Base-by-base conservation (phyloP, 176 grass and related monocot species). In the Rhipidocladum racemiflorum region DNA sequence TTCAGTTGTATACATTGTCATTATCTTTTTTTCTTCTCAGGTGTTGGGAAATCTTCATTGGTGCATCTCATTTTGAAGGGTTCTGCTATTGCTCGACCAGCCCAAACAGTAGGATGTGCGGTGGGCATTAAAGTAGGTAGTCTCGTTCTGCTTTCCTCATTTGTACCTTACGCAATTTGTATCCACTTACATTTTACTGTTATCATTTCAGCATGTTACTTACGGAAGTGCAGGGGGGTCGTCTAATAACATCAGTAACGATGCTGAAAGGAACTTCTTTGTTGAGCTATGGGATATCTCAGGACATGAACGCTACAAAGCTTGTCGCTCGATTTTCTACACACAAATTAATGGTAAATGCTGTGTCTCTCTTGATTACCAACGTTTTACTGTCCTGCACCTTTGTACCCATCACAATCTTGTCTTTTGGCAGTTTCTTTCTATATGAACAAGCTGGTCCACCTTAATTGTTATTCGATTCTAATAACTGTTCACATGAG, bases 271-370 rank as follows among this genome's bases (percentile, higher is more conserved):
- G 67, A 90, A 99, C 72, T 90, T 95, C 56, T 99, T 95, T 90
- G 89, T 99, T 86, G 91, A 99, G 81, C 88, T 99, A 66, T 99
- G 91, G 92, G 96, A 99, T 95, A 71, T 95, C 54, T 93, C 91
- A 49, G 96, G 96, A 53, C 92, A 99, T 70, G 96, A 93, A 61
- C 91, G 92, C 42, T 99, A 99, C 60, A 95, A 95, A 78, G 76
- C 90, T 24, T 99, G 89, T 16, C 88, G 96, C 70, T 90, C 96
- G 1, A 82, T 99, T 85, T 99, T 99, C 74, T 99, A 95, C 82
- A 68, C 85, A 38, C 92, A 99, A 60, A 91, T 99, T 60, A 99
- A 95, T 54, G 96, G 95, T 93, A 91, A 74, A 65, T 67, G 17
- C 7, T 49, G 15, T 67, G 29, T 63, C 12, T 48, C 65, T 60